Percentiles rank a stretch among this genome's conserved stretches.
Conservation (phyloP, 257 asterid genomes). For the Gentiana straminea region DNA sequence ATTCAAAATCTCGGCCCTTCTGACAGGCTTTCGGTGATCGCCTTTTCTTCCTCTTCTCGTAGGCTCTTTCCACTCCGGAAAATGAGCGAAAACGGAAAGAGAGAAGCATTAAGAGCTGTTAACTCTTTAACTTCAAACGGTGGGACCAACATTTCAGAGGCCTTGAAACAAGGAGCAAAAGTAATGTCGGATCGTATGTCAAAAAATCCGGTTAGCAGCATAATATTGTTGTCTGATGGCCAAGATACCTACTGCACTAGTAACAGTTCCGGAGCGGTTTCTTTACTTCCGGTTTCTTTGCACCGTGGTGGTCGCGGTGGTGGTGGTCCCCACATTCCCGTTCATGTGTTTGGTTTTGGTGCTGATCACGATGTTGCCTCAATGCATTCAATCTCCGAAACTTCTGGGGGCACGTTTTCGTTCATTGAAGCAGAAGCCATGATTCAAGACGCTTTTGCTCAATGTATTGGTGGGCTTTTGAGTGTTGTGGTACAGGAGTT, state of each 20-base stretch:
- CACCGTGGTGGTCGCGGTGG: conserved; percentile 23
- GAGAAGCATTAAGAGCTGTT: conserved; percentile 71
- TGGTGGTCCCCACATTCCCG: conserved; percentile 41
- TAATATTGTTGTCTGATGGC: conserved; percentile 83
- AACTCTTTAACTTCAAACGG: conserved; percentile 71
- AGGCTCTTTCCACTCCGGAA: conserved; percentile 77
- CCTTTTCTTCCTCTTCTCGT: conserved; percentile 79
- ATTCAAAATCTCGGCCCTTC: conserved; percentile 69
- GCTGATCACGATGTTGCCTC: conserved; percentile 71
- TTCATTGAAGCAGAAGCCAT: conserved; percentile 71
- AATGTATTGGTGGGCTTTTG: conserved; percentile 89
- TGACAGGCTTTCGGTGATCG: conserved; percentile 81
- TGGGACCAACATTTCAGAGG: conserved; percentile 81
- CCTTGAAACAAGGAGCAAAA: conserved; percentile 62
- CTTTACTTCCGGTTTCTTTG: conserved; percentile 56
- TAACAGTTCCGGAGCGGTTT: conserved; percentile 13
- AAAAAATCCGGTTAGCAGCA: conserved; percentile 58
- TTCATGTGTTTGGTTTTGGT: conserved; percentile 88
- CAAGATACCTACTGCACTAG: conserved; percentile 58
- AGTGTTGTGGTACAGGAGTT: conserved; percentile 76
- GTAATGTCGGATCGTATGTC: conserved; percentile 63
- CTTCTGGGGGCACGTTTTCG: conserved; percentile 92
- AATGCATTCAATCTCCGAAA: conserved; percentile 75
- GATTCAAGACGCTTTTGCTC: conserved; percentile 97
- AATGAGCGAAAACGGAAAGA: conserved; percentile 58